These are phyloP conservation scores for Penicillium tannophilum DNA, from an alignment of 495 filamentous ascomycete genomes.

Conservation along the genomic window DNA sequence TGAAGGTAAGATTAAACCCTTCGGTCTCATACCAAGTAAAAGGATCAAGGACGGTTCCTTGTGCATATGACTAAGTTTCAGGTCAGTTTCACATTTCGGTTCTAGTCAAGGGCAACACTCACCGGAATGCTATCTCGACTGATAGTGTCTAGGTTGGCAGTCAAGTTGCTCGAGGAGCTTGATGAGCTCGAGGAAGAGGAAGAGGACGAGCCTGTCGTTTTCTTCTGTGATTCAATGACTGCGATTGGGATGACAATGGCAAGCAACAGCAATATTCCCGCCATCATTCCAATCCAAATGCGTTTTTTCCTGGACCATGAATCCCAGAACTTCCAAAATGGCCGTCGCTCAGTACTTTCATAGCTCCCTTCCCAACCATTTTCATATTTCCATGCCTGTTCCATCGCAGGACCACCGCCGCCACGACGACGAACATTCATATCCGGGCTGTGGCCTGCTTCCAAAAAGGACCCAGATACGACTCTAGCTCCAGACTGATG, in stretches of 20 bases:
- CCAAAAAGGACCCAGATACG: slow-evolving; percentile 67
- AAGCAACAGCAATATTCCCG: slow-evolving; percentile 59
- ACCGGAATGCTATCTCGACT: slow-evolving; percentile 65
- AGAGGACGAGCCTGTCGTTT: slow-evolving; percentile 32
- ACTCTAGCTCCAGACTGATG: slow-evolving; percentile 57
- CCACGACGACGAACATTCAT: slow-evolving; percentile 43
- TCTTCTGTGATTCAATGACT: slow-evolving; percentile 70
- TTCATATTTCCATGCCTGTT: slow-evolving; percentile 33
- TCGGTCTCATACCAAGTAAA: slow-evolving; percentile 90
- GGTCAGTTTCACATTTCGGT: not conserved
- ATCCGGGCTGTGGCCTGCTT: slow-evolving; percentile 58
- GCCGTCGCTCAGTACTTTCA: slow-evolving; percentile 20
- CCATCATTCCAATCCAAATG: slow-evolving; percentile 38
- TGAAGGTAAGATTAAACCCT: slow-evolving; percentile 95
- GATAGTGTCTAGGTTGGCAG: slow-evolving; percentile 56
- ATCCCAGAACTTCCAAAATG: slow-evolving; percentile 38
- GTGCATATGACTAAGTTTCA: slow-evolving; percentile 47
- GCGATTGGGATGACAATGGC: slow-evolving; percentile 76
- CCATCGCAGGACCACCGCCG: slow-evolving; percentile 36
- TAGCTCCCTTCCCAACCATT: slow-evolving; percentile 37
- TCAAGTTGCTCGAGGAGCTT: slow-evolving; percentile 34
- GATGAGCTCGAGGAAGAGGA: slow-evolving; percentile 37
- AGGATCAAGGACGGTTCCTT: slow-evolving; percentile 82
- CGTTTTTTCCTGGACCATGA: slow-evolving; percentile 37
- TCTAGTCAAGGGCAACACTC: slow-evolving; percentile 8